phyloP scores from a whole-genome alignment of 176 grass and related monocot species.

The maize (Zea mays) region DNA sequence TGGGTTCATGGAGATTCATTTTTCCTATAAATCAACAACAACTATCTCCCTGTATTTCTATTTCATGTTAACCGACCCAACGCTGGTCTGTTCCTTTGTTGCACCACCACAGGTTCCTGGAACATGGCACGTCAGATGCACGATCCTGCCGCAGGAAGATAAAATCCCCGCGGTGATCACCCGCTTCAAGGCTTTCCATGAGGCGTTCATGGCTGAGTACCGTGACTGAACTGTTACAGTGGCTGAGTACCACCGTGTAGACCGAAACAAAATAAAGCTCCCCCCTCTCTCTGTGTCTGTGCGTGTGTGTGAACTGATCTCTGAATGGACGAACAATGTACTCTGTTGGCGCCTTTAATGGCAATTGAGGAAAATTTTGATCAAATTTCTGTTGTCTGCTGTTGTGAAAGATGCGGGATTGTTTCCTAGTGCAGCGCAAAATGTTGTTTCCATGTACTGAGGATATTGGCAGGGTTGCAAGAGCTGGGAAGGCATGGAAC shows the following conservation, averaged over 20 bases:
- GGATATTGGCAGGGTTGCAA: background rate
- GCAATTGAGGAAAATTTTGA: background rate
- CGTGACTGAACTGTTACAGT: slow-evolving; percentile 39
- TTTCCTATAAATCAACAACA: background rate
- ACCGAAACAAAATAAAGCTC: slow-evolving; percentile 33
- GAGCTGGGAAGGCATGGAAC: background rate
- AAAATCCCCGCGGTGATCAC: slow-evolving; percentile 83
- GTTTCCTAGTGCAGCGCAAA: background rate
- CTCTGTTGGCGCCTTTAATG: background rate
- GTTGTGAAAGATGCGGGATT: background rate
- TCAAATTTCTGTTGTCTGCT: background rate
- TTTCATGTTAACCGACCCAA: background rate
- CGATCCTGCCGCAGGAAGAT: slow-evolving; percentile 94
- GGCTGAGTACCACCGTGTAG: slow-evolving; percentile 12
- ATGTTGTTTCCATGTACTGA: background rate
- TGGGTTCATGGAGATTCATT: background rate
- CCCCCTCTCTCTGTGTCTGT: background rate
- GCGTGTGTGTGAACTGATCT: slow-evolving; percentile 4
- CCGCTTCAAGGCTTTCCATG: slow-evolving; percentile 76
- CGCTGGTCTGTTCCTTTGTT: background rate
- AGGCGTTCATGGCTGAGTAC: slow-evolving; percentile 76
- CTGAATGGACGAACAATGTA: slow-evolving; percentile 21
- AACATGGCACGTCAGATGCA: slow-evolving; percentile 97
- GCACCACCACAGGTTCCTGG: slow-evolving; percentile 64
- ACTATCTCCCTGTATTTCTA: background rate